Conservation (phyloP, 129 eudicot species). For the Lonicera japonica region DNA sequence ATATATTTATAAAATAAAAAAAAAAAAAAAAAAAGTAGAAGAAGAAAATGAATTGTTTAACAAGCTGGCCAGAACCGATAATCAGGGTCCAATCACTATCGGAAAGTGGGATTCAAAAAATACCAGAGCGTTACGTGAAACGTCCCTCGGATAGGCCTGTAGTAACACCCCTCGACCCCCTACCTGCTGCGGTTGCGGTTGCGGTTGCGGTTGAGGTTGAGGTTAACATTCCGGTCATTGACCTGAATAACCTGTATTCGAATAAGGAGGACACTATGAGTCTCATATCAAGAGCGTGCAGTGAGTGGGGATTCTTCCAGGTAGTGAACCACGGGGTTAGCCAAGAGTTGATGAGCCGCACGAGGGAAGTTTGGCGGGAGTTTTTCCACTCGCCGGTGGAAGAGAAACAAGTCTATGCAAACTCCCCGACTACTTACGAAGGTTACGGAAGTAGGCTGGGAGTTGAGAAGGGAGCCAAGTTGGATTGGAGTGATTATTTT, state of each 20-base stretch:
- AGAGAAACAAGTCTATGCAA: constrained; percentile 48
- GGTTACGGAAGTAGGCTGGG: constrained; percentile 77
- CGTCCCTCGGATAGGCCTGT: constrained; percentile 31
- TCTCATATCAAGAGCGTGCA: constrained; percentile 39
- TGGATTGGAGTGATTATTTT: constrained; percentile 80
- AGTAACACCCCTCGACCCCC: too few species aligned
- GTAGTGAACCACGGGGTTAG: constrained; percentile 69
- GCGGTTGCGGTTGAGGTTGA: neutral
- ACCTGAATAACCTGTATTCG: constrained; percentile 20
- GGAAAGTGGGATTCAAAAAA: constrained; percentile 45
- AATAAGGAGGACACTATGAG: constrained; percentile 4
- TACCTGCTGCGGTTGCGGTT: constrained; percentile 16
- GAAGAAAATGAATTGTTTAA: constrained; percentile 23
- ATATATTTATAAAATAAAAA: too few species aligned
- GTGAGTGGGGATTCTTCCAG: constrained; percentile 71
- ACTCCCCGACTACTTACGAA: constrained; percentile 57
- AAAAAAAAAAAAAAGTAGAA: too few species aligned
- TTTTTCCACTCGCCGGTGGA: constrained; percentile 53
- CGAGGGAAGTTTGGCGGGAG: constrained; percentile 50
- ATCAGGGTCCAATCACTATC: constrained; percentile 64
- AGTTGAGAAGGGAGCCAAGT: constrained; percentile 45
- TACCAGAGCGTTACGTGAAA: constrained; percentile 54
- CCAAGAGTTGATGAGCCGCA: constrained; percentile 33
- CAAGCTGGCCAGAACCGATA: constrained; percentile 72
- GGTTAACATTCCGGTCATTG: constrained; percentile 23